Evolutionary conservation across 805 yeast species (phyloP), one percentile per base, ranked within the genome.

Genomic region (Barnettozyma siamensis): DNA sequence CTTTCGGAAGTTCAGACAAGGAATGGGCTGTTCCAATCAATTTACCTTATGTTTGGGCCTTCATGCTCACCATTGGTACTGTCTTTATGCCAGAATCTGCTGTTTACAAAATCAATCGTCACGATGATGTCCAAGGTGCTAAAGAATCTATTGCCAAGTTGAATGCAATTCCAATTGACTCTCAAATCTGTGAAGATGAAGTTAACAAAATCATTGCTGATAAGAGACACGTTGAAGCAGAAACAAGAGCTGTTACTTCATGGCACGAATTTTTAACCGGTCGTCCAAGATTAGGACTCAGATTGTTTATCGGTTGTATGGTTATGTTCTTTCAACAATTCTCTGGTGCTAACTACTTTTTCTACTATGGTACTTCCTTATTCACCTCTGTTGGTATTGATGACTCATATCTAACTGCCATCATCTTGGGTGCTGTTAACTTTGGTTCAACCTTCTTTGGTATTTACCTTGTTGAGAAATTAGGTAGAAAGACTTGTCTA

Each of bases 11-110:
- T 50, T 74, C 76, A 53, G 81, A 79, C 65, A 81, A 38, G 13
- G 79, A 76, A 58, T 82, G 88, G 87, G 71, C 84, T 68, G 72
- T 78, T 47, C 86, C 87, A 40, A 65, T 80, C 52, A 77, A 75
- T 32, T 59, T 77, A 43, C 61, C 67, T 41, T 68, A 65, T 37
- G 62, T 59, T 5, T 72, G 73, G 72, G 62, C 63, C 12, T 24
- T 50, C 4, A 33, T 61, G 17, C 48, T 55, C 42, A 16, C 48
- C 5, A 64, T 54, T 67, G 83, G 82, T 74, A 77, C 54, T 53
- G 64, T 38, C 53, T 66, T 69, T 48, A 77, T 79, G 73, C 87
- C 88, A 28, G 88, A 81, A 64, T 77, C 85, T 27, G 83, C 88
- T 47, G 66, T 84, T 55, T 81, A 59, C 64, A 77, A 72, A 59